Evolutionary conservation across 2,329 filamentous ascomycete species (phyloP).

Genomic region (Ustulina deusta): DNA sequence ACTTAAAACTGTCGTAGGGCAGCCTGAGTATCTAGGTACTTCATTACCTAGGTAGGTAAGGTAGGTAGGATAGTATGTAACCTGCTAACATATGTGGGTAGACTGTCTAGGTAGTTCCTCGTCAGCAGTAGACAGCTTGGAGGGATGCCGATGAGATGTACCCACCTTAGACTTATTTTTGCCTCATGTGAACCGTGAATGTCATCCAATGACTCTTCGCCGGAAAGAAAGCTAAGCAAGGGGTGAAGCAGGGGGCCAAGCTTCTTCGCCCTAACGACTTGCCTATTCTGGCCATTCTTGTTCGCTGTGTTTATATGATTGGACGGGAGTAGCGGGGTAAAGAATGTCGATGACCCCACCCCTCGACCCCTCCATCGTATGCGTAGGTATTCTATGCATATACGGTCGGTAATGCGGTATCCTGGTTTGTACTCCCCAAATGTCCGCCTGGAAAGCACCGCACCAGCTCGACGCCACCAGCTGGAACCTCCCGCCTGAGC

Average conservation of each 20-base stretch:
- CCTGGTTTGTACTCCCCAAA: neutral
- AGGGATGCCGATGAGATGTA: too few relatives aligned
- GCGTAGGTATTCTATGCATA: too few relatives aligned
- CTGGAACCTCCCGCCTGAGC: constrained; percentile 1
- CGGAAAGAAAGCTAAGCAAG: neutral
- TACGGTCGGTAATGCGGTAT: neutral
- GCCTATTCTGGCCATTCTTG: constrained; percentile 26
- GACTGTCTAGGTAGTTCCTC: too few relatives aligned
- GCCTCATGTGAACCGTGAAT: neutral
- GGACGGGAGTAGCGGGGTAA: constrained; percentile 31
- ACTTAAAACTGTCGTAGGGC: too few relatives aligned
- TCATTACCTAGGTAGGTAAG: too few relatives aligned
- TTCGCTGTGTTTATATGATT: constrained; percentile 13
- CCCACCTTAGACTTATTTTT: neutral
- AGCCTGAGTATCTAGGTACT: too few relatives aligned
- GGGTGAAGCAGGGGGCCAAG: neutral
- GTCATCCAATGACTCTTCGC: neutral
- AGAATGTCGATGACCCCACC: constrained; percentile 13
- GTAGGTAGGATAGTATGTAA: too few relatives aligned
- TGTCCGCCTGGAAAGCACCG: too few relatives aligned
- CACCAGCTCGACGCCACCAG: constrained; percentile 15
- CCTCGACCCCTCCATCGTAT: constrained; percentile 18
- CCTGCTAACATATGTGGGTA: too few relatives aligned
- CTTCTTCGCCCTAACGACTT: constrained; percentile 25
- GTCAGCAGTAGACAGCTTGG: too few relatives aligned